phyloP scores from a whole-genome alignment of 192 early-diverging fungal species.

The Coemansia sp. region DNA sequence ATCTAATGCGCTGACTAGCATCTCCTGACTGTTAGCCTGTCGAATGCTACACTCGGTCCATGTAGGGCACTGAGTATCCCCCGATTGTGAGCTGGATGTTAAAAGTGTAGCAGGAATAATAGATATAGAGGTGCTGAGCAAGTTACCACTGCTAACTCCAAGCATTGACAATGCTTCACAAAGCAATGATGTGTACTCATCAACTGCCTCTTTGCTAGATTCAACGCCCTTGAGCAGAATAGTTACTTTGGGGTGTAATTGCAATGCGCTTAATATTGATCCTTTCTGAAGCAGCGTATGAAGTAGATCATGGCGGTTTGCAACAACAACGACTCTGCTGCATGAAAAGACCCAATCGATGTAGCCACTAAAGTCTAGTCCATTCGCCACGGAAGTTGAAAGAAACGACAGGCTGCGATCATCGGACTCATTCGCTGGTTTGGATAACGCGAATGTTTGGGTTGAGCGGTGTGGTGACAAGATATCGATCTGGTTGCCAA shows the following conservation, averaged over 20 bases:
- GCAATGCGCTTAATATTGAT: constrained; percentile 14
- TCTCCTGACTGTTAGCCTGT: background rate
- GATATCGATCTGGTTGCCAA: background rate
- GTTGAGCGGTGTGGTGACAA: background rate
- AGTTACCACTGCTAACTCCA: background rate
- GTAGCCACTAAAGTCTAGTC: constrained; percentile 12
- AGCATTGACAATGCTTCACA: constrained; percentile 20
- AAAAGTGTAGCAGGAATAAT: background rate
- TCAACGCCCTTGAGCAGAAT: constrained; percentile 21
- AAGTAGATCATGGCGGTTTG: constrained; percentile 15
- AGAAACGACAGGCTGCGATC: background rate
- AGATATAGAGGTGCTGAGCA: background rate
- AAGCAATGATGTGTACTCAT: constrained; percentile 18
- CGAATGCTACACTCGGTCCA: background rate
- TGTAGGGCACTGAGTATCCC: background rate
- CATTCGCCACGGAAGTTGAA: constrained; percentile 2
- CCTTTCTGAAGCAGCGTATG: constrained; percentile 9
- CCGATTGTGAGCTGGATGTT: background rate
- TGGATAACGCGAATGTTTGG: background rate
- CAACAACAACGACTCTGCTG: constrained; percentile 27
- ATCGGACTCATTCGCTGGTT: background rate
- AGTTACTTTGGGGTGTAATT: constrained; percentile 17
- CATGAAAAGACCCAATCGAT: constrained; percentile 38
- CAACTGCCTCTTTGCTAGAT: background rate
- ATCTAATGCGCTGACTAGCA: constrained; percentile 15